A percentile compares a stretch with the other conserved stretches of the same genome.
phyloP scores from a whole-genome alignment of 2,329 filamentous ascomycete species.

The Diaporthe batatas region DNA sequence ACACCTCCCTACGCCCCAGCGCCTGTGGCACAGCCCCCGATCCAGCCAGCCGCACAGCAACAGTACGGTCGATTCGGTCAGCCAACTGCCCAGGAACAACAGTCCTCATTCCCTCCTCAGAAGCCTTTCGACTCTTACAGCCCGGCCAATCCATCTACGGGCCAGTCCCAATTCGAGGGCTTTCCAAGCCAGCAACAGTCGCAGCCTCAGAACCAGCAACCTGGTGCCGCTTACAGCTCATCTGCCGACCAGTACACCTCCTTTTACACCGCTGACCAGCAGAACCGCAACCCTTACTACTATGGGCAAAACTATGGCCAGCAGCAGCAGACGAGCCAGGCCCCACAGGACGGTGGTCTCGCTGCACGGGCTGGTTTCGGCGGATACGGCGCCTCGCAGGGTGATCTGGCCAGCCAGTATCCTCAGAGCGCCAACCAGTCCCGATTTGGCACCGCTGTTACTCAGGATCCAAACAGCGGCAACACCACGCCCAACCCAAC shows the following conservation, averaged over 20 bases:
- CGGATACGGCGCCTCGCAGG: constrained; percentile 78
- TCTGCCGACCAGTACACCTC: constrained; percentile 84
- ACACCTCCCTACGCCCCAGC: constrained; percentile 53
- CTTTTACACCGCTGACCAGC: constrained; percentile 85
- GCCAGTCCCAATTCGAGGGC: constrained; percentile 71
- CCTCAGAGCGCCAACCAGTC: constrained; percentile 79
- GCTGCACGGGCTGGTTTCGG: constrained; percentile 70
- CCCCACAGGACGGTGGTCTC: constrained; percentile 70
- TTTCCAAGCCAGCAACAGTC: constrained; percentile 71
- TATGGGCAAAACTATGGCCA: constrained; percentile 75
- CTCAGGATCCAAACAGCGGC: constrained; percentile 86
- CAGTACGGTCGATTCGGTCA: constrained; percentile 80
- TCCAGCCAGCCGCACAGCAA: constrained; percentile 69
- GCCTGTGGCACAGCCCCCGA: constrained; percentile 65
- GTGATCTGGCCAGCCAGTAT: constrained; percentile 76
- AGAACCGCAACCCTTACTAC: constrained; percentile 81
- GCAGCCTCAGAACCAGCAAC: constrained; percentile 68
- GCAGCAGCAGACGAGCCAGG: constrained; percentile 79
- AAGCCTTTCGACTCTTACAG: constrained; percentile 91
- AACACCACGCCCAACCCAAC: constrained; percentile 91
- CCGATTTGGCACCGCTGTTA: constrained; percentile 69
- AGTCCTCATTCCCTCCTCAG: constrained; percentile 69
- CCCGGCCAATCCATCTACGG: constrained; percentile 58
- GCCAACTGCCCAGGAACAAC: constrained; percentile 69
- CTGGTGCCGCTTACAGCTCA: constrained; percentile 77